Evolutionary conservation across 345 rosid genomes (phyloP).

Genomic region (Salix suchowensis): DNA sequence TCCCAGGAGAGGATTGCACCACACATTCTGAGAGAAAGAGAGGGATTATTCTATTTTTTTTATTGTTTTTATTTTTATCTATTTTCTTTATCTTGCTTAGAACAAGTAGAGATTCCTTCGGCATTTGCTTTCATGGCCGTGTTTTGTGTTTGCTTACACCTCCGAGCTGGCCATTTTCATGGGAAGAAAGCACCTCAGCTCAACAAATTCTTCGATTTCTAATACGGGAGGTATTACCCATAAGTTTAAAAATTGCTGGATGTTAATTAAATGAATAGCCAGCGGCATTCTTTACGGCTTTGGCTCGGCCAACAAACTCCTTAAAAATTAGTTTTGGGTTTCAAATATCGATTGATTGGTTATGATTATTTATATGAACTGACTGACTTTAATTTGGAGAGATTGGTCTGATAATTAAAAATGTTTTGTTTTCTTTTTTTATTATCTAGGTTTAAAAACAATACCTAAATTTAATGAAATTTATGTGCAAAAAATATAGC

Average conservation of each 20-base stretch:
- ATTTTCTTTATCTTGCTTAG: conserved; percentile 2
- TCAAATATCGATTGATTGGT: too few relatives aligned
- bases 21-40: conserved; percentile 7
- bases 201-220: too few relatives aligned
- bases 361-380: too few relatives aligned
- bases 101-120: not conserved
- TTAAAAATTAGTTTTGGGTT: not conserved
- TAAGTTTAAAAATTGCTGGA: too few relatives aligned
- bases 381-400: too few relatives aligned
- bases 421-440: too few relatives aligned
- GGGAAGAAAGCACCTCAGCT: not conserved
- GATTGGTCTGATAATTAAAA: too few relatives aligned
- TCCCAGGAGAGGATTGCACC: conserved; percentile 18
- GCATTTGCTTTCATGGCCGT: conserved; percentile 25
- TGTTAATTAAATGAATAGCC: not conserved
- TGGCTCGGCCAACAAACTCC: conserved; percentile 2
- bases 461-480: too few relatives aligned
- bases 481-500: too few relatives aligned
- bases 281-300: not conserved
- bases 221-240: too few relatives aligned
- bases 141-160: conserved; percentile 13
- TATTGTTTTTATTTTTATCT: not conserved
- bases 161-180: not conserved
- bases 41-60: conserved; percentile 9
- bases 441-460: too few relatives aligned